Evolutionary conservation across 495 filamentous ascomycete genomes (phyloP), one percentile per base, ranked within the genome.

Genomic region (Aspergillus sclerotiicarbonarius): DNA sequence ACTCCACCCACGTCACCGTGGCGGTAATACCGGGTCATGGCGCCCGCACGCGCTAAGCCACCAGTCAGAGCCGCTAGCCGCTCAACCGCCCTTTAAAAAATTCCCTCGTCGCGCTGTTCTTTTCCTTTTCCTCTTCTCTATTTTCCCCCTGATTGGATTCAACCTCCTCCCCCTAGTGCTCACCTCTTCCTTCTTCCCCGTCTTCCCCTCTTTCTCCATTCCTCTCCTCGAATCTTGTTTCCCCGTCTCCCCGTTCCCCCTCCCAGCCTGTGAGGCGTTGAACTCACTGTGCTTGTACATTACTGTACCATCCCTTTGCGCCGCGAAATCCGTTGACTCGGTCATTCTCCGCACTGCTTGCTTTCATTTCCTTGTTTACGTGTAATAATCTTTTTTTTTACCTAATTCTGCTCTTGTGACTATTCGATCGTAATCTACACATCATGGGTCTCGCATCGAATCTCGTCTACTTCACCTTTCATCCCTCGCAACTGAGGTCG

Each of bases 401-500:
- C 16, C 47, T 32, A 31, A 31, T 35, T 57, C 31, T 30, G 32
- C 33, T 44, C 50, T 43, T 49, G 31, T 54, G 48, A 46, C 50
- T 60, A 52, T 32, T 43, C 45, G 61, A 33, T 62, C 54, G 25
- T 51, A 31, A 52, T 39, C 29, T 37, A 19, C 58, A 59, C 72
- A 75, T 48, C 55, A 87, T 87, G 84, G 74, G 75, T 61, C 69
- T 78, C 58, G 56, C 76, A 56, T 74, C 76, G 29, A 82, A 87
- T 61, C 71, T 86, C 61, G 59, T 89, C 59, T 96, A 98, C 75
- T 92, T 86, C 67, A 69, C 81, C 56, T 76, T 90, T 59, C 94
- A 97, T 71, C 85, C 88, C 5, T 76, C 81, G 53, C 82, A 98
- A 75, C 75, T 98, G 67, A 84, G 92, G 62, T 76, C 87, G 25